phyloP scores from a whole-genome alignment of 257 asterid genomes.

The Anisodus acutangulus region DNA sequence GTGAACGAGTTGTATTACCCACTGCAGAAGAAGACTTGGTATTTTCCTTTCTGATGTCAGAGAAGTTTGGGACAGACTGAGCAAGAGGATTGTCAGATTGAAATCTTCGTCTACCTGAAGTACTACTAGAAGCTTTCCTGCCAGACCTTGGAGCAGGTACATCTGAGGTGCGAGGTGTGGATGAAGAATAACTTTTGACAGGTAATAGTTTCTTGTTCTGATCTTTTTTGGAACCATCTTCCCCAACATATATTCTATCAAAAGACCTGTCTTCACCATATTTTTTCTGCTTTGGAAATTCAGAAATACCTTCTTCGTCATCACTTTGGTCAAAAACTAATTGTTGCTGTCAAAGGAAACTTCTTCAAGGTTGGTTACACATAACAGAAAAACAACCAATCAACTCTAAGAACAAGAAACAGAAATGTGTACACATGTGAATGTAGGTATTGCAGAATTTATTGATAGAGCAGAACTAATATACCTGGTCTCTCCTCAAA shows the following conservation, averaged over 20 bases:
- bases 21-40: constrained; percentile 66
- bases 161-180: constrained; percentile 61
- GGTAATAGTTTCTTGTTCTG: constrained; percentile 62
- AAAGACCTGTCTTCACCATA: constrained; percentile 48
- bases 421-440: neutral
- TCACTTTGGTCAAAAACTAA: constrained; percentile 75
- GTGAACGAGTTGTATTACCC: constrained; percentile 58
- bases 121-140: constrained; percentile 49
- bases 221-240: constrained; percentile 47
- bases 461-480: constrained; percentile 36
- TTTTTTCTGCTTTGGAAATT: constrained; percentile 50
- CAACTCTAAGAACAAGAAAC: constrained; percentile 32
- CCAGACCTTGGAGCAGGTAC: constrained; percentile 61
- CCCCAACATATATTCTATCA: constrained; percentile 51
- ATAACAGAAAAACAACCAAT: constrained; percentile 44
- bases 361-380: constrained; percentile 54
- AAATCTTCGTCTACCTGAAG: constrained; percentile 65
- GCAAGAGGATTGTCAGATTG: constrained; percentile 83
- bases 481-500: constrained; percentile 75
- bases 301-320: constrained; percentile 53
- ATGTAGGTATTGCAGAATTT: constrained; percentile 15
- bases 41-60: constrained; percentile 80
- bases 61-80: constrained; percentile 84
- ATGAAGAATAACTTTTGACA: constrained; percentile 51
- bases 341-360: constrained; percentile 66